Conservation (phyloP, 2,329 filamentous ascomycete species). For the Aspergillus unguis region DNA sequence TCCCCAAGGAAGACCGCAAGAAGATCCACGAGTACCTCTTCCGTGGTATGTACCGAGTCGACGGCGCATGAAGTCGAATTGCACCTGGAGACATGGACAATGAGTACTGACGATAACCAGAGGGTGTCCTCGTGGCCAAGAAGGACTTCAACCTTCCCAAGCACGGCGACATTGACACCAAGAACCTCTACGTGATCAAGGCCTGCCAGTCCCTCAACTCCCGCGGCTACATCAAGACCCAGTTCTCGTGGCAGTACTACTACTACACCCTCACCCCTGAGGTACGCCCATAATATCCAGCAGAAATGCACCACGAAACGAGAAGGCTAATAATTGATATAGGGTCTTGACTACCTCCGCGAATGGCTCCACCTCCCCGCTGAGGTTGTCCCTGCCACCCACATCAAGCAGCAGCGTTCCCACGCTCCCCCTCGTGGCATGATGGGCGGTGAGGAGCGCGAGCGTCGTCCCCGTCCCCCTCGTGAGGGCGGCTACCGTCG, state of each 20-base stretch:
- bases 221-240: constrained; percentile 98
- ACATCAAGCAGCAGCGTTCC: constrained; percentile 99
- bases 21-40: constrained; percentile 99
- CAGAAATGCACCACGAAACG: not conserved
- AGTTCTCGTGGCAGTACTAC: constrained; percentile 99
- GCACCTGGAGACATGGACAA: not conserved
- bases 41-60: constrained; percentile 60
- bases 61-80: not conserved
- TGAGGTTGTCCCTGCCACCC: constrained; percentile 98
- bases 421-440: constrained; percentile 98
- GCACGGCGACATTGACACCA: constrained; percentile 97
- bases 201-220: constrained; percentile 97
- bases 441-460: constrained; percentile 81
- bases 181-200: constrained; percentile 99
- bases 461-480: constrained; percentile 75
- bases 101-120: constrained; percentile 35
- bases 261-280: constrained; percentile 99
- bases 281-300: constrained; percentile 19
- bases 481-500: constrained; percentile 89
- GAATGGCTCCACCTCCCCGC: constrained; percentile 99
- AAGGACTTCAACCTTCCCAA: constrained; percentile 99
- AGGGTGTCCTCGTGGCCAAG: constrained; percentile 89
- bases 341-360: constrained; percentile 98
- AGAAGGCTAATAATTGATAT: constrained; percentile 3
- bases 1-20: constrained; percentile 99